Conservation (phyloP, 1,284 basidiomycete genomes). For the Mrakiaceae sp. region DNA sequence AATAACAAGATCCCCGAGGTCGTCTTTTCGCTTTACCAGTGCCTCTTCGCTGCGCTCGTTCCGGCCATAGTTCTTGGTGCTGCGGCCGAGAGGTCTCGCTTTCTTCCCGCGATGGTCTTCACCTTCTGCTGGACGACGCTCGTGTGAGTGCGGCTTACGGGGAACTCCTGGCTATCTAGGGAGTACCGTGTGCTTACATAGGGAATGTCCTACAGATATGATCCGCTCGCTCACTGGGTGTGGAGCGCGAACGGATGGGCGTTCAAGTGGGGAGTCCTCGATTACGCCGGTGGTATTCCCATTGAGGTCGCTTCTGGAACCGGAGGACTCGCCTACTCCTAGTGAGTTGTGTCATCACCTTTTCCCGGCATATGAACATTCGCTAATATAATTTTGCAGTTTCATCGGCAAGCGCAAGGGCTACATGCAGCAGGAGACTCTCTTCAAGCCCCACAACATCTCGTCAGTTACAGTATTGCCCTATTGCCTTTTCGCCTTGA, state of each 20-base stretch:
- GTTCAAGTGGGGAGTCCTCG: slow-evolving; percentile 77
- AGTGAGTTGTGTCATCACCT: slow-evolving; percentile 22
- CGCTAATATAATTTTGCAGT: not conserved
- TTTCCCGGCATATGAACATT: too few relatives aligned
- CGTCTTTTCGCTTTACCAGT: slow-evolving; percentile 21
- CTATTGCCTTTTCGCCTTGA: not conserved
- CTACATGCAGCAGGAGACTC: slow-evolving; percentile 63
- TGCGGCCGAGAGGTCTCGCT: slow-evolving; percentile 76
- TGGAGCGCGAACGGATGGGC: slow-evolving; percentile 77
- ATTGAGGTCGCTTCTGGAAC: slow-evolving; percentile 87
- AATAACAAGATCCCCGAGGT: slow-evolving; percentile 43
- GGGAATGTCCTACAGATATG: slow-evolving; percentile 40
- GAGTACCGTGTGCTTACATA: slow-evolving; percentile 21
- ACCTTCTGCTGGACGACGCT: slow-evolving; percentile 75
- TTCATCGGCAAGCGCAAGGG: slow-evolving; percentile 40
- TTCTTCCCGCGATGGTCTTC: slow-evolving; percentile 78
- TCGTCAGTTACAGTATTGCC: slow-evolving; percentile 31
- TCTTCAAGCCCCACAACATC: slow-evolving; percentile 89
- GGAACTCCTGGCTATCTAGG: too few relatives aligned
- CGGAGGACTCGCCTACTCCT: slow-evolving; percentile 77
- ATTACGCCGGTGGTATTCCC: slow-evolving; percentile 44
- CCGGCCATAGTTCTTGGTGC: slow-evolving; percentile 45
- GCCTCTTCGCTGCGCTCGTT: slow-evolving; percentile 38
- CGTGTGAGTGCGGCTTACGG: slow-evolving; percentile 32
- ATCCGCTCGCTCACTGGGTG: slow-evolving; percentile 64